A percentile compares a stretch with the other conserved stretches of the same genome.
Conservation (phyloP, 257 asterid genomes). For the Galeopsis tetrahit region DNA sequence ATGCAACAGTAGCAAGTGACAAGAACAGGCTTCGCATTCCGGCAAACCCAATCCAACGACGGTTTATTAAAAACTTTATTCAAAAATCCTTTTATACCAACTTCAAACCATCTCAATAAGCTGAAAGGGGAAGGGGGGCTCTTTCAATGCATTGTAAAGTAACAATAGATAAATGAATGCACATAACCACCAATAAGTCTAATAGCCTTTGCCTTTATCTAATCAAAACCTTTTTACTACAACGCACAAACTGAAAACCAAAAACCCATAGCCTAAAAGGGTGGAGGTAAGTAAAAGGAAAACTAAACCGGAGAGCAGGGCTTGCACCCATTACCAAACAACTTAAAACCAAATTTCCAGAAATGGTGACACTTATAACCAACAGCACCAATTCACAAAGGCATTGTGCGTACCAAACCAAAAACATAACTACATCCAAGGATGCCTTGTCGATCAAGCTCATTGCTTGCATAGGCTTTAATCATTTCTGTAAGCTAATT, state of each 20-base stretch:
- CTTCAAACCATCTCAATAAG: background rate
- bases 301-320: constrained; percentile 3
- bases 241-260: background rate
- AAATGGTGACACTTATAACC: constrained; percentile 10
- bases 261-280: background rate
- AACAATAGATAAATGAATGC: background rate
- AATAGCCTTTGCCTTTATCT: background rate
- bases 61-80: background rate
- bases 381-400: constrained; percentile 14
- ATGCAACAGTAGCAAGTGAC: background rate
- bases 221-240: background rate
- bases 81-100: background rate
- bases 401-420: constrained; percentile 5
- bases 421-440: constrained; percentile 18
- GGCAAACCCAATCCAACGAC: background rate
- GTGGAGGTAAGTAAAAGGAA: background rate
- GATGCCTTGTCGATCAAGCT: constrained; percentile 13
- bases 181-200: background rate
- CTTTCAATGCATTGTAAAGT: background rate
- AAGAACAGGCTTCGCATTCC: background rate
- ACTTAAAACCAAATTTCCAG: constrained; percentile 21
- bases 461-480: constrained; percentile 7
- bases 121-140: background rate
- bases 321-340: background rate
- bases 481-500: background rate